Conservation (phyloP, 129 eudicot genomes). For the Logfia minima region DNA sequence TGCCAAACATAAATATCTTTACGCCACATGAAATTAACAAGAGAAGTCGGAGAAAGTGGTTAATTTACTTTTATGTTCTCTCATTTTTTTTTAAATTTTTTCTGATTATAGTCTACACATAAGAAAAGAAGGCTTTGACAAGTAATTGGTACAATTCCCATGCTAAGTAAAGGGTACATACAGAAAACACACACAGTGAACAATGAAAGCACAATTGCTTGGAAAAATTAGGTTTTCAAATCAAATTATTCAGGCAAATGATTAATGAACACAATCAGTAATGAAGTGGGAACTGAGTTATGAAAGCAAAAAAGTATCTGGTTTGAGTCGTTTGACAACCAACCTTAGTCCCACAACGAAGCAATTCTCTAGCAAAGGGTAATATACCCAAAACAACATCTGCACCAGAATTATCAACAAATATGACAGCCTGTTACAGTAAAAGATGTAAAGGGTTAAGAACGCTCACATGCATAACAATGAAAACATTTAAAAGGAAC, state of each 20-base stretch:
- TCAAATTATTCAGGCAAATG: slow-evolving; percentile 9
- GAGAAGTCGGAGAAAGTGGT: not conserved
- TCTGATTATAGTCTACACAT: not conserved
- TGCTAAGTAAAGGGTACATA: slow-evolving; percentile 2
- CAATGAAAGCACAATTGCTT: slow-evolving; percentile 3
- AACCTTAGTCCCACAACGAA: slow-evolving; percentile 86
- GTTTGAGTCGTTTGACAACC: slow-evolving; percentile 12
- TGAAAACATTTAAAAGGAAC: not conserved
- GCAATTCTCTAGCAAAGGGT: slow-evolving; percentile 95
- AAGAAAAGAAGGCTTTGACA: slow-evolving; percentile 10
- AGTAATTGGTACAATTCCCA: not conserved
- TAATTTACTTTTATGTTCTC: not conserved
- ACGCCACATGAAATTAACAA: not conserved
- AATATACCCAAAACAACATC: slow-evolving; percentile 92
- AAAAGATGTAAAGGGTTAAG: slow-evolving; percentile 32
- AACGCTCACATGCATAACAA: slow-evolving; percentile 6
- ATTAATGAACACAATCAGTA: slow-evolving; percentile 8
- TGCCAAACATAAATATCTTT: not conserved
- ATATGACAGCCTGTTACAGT: slow-evolving; percentile 76
- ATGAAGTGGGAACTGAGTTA: slow-evolving; percentile 12
- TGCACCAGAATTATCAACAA: slow-evolving; percentile 98
- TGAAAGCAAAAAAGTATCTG: slow-evolving; percentile 7
- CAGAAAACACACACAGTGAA: slow-evolving; percentile 1
- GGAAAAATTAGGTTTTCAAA: not conserved
- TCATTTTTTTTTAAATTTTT: no score